Base-by-base conservation (phyloP, 495 filamentous ascomycete species). In the Penicillium bialowiezense region DNA sequence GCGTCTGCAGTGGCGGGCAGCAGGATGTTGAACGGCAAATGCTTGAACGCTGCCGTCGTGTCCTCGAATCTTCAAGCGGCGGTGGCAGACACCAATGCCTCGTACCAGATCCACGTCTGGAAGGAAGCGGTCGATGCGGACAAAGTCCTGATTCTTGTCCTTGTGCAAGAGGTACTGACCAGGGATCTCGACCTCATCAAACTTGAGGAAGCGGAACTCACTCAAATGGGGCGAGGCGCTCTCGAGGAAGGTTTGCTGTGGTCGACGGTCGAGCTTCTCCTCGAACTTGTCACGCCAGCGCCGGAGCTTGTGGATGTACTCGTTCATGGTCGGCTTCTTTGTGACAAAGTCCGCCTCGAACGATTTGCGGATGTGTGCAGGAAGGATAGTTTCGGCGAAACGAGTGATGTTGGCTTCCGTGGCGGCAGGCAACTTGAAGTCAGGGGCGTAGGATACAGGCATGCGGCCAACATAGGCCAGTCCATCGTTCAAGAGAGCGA, bases 271-370 rank as follows among this genome's bases (percentile, higher is more conserved):
- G 40, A 99, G 83, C 70, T 92, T 95, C 70, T 96, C 92, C 61
- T 97, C 95, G 63, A 99, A 97, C 64, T 93, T 91, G 71, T 96
- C 91, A 29, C 95, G 84, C 95, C 95, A 99, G 57, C 86, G 88
- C 15, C 95, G 87, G 32, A 97, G 78, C 63, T 96, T 97, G 56
- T 96, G 90, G 48, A 99, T 97, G 73, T 99, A 99, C 60, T 96
- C 90, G 59, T 85, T 84, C 87, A 97, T 93, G 12, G 90, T 96
- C 12, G 93, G 93, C 70, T 95, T 96, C 56, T 87, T 88, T 23
- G 78, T 70, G 15, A 97, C 91, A 64, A 99, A 97, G 69, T 99
- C 95, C 6, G 83, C 87, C 64, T 99, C 95, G 63, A 99, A 99
- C 2, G 90, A 86, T 58, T 87, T 88, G 41, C 92, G 84, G 51